Conservation (phyloP, 305 asterid genomes). For the Caryopteris hybrid region DNA sequence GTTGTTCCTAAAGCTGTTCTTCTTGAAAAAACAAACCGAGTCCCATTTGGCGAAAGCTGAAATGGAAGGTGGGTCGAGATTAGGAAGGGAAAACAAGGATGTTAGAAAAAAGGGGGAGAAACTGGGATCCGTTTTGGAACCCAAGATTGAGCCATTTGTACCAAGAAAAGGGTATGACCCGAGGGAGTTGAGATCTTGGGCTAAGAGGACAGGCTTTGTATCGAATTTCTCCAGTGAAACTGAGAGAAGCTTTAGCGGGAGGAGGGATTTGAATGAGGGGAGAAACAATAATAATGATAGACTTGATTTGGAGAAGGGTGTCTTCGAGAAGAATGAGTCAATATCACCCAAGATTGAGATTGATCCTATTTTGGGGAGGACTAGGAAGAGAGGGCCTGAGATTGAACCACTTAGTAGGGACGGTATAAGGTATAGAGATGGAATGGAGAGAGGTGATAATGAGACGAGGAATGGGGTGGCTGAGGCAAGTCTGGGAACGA, state of each 20-base stretch:
- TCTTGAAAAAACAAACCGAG: not conserved
- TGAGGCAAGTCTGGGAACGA: conserved; percentile 27
- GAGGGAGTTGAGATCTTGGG: conserved; percentile 93
- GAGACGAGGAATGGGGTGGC: conserved; percentile 35
- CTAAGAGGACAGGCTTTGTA: conserved; percentile 91
- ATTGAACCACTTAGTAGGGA: conserved; percentile 46
- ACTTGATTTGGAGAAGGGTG: conserved; percentile 71
- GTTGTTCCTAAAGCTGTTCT: conserved; percentile 10
- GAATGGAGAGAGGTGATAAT: conserved; percentile 31
- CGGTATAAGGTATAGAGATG: conserved; percentile 44
- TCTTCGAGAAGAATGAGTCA: conserved; percentile 48
- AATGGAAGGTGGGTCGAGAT: conserved; percentile 80
- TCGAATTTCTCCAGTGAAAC: conserved; percentile 76
- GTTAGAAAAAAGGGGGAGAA: conserved; percentile 44
- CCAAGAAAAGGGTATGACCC: conserved; percentile 71
- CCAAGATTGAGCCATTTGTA: conserved; percentile 75
- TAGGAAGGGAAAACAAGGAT: conserved; percentile 36
- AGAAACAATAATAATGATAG: conserved; percentile 15
- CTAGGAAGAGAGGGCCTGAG: conserved; percentile 54
- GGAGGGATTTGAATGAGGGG: conserved; percentile 35
- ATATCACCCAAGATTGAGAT: conserved; percentile 77
- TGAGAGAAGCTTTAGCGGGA: conserved; percentile 44
- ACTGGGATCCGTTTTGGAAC: conserved; percentile 41
- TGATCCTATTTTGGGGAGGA: conserved; percentile 82
- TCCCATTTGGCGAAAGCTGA: conserved; percentile 35